Conservation (phyloP, 1,284 basidiomycete genomes). For the Ustilago vetiveriae region DNA sequence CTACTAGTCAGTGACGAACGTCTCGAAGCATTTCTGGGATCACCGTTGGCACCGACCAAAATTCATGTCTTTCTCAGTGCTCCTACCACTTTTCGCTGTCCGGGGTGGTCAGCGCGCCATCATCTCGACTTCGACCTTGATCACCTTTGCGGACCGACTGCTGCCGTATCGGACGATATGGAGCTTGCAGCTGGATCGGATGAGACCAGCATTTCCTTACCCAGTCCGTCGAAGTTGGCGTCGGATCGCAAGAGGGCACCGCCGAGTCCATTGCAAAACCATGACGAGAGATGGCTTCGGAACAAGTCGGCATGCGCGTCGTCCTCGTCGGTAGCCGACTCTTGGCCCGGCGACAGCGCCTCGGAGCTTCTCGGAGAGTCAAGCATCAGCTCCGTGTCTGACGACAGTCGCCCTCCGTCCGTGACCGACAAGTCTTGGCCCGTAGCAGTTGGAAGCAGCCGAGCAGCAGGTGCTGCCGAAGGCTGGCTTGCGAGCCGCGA, state of each 20-base stretch:
- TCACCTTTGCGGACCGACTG: neutral
- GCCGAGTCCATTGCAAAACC: conserved; percentile 8
- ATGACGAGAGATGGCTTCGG: conserved; percentile 5
- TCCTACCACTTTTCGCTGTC: conserved; percentile 31
- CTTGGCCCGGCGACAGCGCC: conserved; percentile 29
- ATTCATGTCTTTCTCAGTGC: conserved; percentile 47
- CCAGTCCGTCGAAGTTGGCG: neutral
- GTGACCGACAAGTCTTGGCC: conserved; percentile 16
- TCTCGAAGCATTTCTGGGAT: conserved; percentile 19
- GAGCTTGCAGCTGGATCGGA: conserved; percentile 1
- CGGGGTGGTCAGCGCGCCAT: conserved; percentile 46
- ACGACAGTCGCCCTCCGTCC: conserved; percentile 26
- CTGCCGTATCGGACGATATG: no score
- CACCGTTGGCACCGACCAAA: conserved; percentile 22
- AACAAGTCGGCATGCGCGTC: conserved; percentile 14
- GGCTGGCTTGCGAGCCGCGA: conserved; percentile 21
- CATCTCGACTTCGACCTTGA: conserved; percentile 40
- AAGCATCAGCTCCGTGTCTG: conserved; percentile 34
- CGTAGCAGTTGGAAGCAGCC: neutral
- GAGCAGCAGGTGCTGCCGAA: neutral
- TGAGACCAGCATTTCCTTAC: conserved; percentile 9
- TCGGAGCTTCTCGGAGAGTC: conserved; percentile 31
- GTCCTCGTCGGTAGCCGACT: conserved; percentile 27
- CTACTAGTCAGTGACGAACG: conserved; percentile 31
- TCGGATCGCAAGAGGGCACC: conserved; percentile 7